Conservation (phyloP, 139 green algal species). For the Parachlorella kessleri region DNA sequence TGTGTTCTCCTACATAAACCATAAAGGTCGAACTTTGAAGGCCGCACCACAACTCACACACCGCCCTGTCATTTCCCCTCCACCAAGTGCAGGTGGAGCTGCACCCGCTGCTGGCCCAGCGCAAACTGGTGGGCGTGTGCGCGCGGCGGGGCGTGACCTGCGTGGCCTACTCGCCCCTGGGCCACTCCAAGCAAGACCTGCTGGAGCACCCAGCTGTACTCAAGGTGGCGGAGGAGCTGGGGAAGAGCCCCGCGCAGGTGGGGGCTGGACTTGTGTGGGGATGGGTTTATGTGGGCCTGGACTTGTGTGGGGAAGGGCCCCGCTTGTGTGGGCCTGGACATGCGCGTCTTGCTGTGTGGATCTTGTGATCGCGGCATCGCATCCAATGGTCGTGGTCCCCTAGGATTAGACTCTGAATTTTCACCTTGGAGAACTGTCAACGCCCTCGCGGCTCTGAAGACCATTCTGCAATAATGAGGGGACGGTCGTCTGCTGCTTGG, state of each 20-base stretch:
- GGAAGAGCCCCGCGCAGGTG: conserved; percentile 66
- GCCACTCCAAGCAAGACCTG: conserved; percentile 40
- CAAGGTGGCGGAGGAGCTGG: conserved; percentile 59
- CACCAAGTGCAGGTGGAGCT: conserved; percentile 63
- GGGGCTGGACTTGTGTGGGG: background rate
- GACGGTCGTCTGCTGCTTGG: background rate
- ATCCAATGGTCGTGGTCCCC: background rate
- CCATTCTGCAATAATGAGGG: background rate
- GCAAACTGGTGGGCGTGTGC: conserved; percentile 78
- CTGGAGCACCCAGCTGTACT: conserved; percentile 41
- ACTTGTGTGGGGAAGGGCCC: too few species aligned
- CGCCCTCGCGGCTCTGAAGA: background rate
- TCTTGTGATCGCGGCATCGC: too few species aligned
- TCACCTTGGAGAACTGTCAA: background rate
- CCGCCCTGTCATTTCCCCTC: too few species aligned
- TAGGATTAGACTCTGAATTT: background rate
- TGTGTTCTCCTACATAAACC: too few species aligned
- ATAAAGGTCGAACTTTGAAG: too few species aligned
- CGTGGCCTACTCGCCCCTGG: conserved; percentile 73
- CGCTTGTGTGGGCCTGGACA: too few species aligned
- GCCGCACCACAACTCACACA: too few species aligned
- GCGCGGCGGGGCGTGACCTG: conserved; percentile 67
- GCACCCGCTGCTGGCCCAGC: conserved; percentile 74
- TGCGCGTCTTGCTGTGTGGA: too few species aligned
- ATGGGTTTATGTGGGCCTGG: too few species aligned